Percentiles rank a stretch among this genome's conserved stretches.
Evolutionary conservation across 2,329 filamentous ascomycete genomes (phyloP).

Genomic region (Cladosporium sp.): DNA sequence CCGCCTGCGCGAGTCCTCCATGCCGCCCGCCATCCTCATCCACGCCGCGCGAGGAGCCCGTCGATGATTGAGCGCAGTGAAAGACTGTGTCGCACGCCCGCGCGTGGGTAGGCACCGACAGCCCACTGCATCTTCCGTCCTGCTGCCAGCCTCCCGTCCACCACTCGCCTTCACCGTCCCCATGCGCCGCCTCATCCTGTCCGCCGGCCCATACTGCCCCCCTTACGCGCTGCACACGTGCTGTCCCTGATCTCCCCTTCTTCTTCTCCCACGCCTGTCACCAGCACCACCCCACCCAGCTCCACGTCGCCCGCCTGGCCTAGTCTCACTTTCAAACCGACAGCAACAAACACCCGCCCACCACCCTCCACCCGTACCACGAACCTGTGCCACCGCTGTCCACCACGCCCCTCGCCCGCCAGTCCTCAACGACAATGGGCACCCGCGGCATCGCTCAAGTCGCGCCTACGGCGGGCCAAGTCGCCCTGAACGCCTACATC

Average conservation of each 20-base stretch:
- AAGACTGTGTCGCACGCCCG: too few relatives aligned
- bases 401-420: neutral
- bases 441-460: conserved; percentile 31
- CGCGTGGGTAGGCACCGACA: too few relatives aligned
- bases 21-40: too few relatives aligned
- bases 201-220: neutral
- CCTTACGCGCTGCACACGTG: conserved; percentile 2
- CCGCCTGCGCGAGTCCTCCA: too few relatives aligned
- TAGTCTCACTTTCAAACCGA: conserved; percentile 10
- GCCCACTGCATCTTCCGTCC: too few relatives aligned
- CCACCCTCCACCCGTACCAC: neutral
- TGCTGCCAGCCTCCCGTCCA: neutral
- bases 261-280: neutral
- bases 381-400: conserved; percentile 2
- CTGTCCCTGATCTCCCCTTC: neutral
- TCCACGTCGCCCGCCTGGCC: neutral
- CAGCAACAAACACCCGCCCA: neutral
- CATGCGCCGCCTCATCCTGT: neutral
- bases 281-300: conserved; percentile 3
- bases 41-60: too few relatives aligned
- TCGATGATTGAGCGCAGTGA: too few relatives aligned
- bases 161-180: neutral
- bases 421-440: conserved; percentile 21
- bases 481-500: conserved; percentile 44
- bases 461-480: conserved; percentile 30